Conservation (phyloP, 2,329 filamentous ascomycete species). For the Fusarium mangiferae region DNA sequence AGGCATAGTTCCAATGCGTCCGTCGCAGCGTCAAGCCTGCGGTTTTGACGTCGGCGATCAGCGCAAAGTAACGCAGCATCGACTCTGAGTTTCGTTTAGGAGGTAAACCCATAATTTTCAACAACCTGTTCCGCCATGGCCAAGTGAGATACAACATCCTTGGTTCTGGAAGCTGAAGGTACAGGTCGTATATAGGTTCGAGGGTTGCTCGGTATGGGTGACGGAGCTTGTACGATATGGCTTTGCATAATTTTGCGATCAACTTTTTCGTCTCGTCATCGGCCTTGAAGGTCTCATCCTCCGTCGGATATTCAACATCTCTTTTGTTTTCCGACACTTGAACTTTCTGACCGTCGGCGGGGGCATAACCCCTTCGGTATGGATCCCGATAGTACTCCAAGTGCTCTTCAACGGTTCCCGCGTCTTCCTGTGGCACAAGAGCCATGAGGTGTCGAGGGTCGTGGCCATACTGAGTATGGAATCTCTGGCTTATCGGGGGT, state of each 20-base stretch:
- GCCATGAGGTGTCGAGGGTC: slow-evolving; percentile 60
- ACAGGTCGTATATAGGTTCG: slow-evolving; percentile 60
- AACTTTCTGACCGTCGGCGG: slow-evolving; percentile 59
- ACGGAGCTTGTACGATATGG: slow-evolving; percentile 55
- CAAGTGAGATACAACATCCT: slow-evolving; percentile 62
- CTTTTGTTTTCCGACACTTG: slow-evolving; percentile 61
- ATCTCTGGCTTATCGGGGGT: slow-evolving; percentile 18
- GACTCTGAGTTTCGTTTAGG: slow-evolving; percentile 65
- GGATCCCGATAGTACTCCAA: slow-evolving; percentile 63
- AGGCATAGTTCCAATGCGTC: slow-evolving; percentile 84
- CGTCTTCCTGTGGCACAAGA: slow-evolving; percentile 62
- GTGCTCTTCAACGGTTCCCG: slow-evolving; percentile 62
- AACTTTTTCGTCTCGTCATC: slow-evolving; percentile 49
- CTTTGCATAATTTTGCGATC: slow-evolving; percentile 53
- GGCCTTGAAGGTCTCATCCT: slow-evolving; percentile 51
- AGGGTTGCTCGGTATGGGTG: slow-evolving; percentile 55
- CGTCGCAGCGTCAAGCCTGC: slow-evolving; percentile 74
- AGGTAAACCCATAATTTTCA: slow-evolving; percentile 75
- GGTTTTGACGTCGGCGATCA: slow-evolving; percentile 84
- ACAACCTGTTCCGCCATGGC: slow-evolving; percentile 68
- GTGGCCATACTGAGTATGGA: slow-evolving; percentile 18
- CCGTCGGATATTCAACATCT: slow-evolving; percentile 59
- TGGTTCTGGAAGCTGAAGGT: slow-evolving; percentile 61
- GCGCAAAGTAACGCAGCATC: slow-evolving; percentile 84
- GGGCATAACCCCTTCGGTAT: slow-evolving; percentile 64